These are phyloP conservation scores for Annona cherimola DNA, from an alignment of 164 flowering plant genomes.

Conservation along the genomic window DNA sequence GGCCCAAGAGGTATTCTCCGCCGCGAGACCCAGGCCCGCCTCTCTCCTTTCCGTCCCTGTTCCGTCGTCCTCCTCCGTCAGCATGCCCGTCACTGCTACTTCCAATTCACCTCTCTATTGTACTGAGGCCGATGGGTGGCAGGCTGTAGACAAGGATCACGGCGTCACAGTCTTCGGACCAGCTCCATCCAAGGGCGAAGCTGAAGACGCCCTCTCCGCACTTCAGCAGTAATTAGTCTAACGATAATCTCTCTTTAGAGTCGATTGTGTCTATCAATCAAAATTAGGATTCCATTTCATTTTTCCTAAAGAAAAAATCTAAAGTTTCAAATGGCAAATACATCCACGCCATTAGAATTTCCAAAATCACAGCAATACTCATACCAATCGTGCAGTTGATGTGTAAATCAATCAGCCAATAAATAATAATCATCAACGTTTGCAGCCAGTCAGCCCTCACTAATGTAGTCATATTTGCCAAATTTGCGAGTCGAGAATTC, in stretches of 20 bases:
- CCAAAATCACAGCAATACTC: background rate
- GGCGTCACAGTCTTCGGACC: slow-evolving; percentile 27
- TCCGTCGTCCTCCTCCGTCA: slow-evolving; percentile 14
- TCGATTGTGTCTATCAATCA: too few relatives aligned
- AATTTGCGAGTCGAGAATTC: too few relatives aligned
- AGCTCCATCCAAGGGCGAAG: slow-evolving; percentile 62
- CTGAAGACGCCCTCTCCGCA: slow-evolving; percentile 46
- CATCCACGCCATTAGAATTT: too few relatives aligned
- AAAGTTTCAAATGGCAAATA: background rate
- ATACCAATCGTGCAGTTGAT: background rate
- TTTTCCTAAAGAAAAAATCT: background rate
- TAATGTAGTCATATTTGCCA: too few relatives aligned
- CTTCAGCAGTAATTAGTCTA: slow-evolving; percentile 49
- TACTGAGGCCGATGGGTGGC: slow-evolving; percentile 11
- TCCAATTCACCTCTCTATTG: slow-evolving; percentile 14
- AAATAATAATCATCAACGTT: background rate
- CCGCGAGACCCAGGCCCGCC: slow-evolving; percentile 13
- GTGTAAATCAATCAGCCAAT: background rate
- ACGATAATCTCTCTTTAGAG: background rate
- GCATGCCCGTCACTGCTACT: slow-evolving; percentile 11
- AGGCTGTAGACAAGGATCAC: slow-evolving; percentile 14
- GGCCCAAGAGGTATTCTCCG: slow-evolving; percentile 25
- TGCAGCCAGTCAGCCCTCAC: too few relatives aligned
- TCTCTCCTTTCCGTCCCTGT: slow-evolving; percentile 14
- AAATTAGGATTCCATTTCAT: background rate